These are phyloP conservation scores for Laetiporus sulphureus DNA, from an alignment of 1,284 basidiomycete species.

Conservation along the genomic window DNA sequence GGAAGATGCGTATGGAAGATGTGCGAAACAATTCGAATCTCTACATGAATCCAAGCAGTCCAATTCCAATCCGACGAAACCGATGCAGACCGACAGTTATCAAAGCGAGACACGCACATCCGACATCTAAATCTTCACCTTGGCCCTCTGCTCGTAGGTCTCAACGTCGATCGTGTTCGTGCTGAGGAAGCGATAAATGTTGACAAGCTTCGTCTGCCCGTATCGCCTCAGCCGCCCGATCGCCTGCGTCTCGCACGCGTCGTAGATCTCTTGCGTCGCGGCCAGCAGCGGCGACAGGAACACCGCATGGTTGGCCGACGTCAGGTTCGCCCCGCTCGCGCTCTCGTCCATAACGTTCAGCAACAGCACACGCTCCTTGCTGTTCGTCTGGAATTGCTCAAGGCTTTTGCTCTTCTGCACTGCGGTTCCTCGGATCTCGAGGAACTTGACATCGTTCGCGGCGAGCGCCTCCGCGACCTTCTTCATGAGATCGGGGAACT, in stretches of 20 bases:
- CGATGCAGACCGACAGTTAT: too few species aligned
- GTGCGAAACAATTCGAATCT: background rate
- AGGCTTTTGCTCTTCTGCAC: slow-evolving; percentile 73
- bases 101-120: too few species aligned
- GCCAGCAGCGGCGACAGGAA: slow-evolving; percentile 89
- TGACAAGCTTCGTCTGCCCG: slow-evolving; percentile 77
- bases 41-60: too few species aligned
- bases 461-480: slow-evolving; percentile 83
- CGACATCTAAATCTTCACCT: too few species aligned
- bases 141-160: slow-evolving; percentile 53
- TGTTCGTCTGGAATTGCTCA: slow-evolving; percentile 77
- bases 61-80: too few species aligned
- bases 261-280: slow-evolving; percentile 73
- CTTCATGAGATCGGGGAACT: slow-evolving; percentile 88
- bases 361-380: slow-evolving; percentile 74
- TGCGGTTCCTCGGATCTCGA: slow-evolving; percentile 80
- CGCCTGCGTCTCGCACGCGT: slow-evolving; percentile 85
- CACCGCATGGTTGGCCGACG: slow-evolving; percentile 90
- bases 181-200: slow-evolving; percentile 78
- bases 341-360: slow-evolving; percentile 92
- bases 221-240: slow-evolving; percentile 84
- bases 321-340: slow-evolving; percentile 89
- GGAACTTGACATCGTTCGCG: slow-evolving; percentile 67
- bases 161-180: slow-evolving; percentile 82
- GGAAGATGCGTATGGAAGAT: background rate